Percentiles rank a stretch among this genome's conserved stretches.
phyloP scores from a whole-genome alignment of 768 basidiomycete genomes.

The Agaricus blazei region DNA sequence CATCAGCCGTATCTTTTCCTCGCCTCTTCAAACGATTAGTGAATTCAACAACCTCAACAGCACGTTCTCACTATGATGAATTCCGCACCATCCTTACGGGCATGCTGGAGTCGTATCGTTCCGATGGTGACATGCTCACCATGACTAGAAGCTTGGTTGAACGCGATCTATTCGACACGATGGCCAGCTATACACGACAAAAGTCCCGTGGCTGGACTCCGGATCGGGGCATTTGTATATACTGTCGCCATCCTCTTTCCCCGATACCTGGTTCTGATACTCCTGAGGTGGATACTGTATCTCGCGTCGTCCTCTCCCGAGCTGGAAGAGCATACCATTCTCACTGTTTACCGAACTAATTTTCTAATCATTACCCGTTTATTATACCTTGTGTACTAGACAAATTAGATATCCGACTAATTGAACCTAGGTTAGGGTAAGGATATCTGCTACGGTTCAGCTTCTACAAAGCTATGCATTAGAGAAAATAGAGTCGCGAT shows the following conservation, averaged over 20 bases:
- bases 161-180: slow-evolving; percentile 73
- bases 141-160: slow-evolving; percentile 81
- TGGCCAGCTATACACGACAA: slow-evolving; percentile 55
- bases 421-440: background rate
- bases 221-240: slow-evolving; percentile 40
- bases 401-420: background rate
- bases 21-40: slow-evolving; percentile 89
- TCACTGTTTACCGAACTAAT: slow-evolving; percentile 26
- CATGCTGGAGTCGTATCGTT: slow-evolving; percentile 94
- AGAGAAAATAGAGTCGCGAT: no score
- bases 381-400: no score
- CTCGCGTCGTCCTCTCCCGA: slow-evolving; percentile 44
- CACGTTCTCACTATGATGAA: slow-evolving; percentile 77
- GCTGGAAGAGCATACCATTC: slow-evolving; percentile 58
- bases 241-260: slow-evolving; percentile 46
- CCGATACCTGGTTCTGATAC: background rate
- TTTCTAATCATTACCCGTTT: background rate
- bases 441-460: background rate
- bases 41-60: slow-evolving; percentile 56
- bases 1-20: slow-evolving; percentile 82
- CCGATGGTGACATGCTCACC: slow-evolving; percentile 83
- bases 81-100: slow-evolving; percentile 86
- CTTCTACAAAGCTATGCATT: background rate
- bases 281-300: slow-evolving; percentile 14
- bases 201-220: slow-evolving; percentile 61